Evolutionary conservation across 176 grass and related monocot species (phyloP), one percentile per base, ranked within the genome.

Genomic region (Hordeum marinum): DNA sequence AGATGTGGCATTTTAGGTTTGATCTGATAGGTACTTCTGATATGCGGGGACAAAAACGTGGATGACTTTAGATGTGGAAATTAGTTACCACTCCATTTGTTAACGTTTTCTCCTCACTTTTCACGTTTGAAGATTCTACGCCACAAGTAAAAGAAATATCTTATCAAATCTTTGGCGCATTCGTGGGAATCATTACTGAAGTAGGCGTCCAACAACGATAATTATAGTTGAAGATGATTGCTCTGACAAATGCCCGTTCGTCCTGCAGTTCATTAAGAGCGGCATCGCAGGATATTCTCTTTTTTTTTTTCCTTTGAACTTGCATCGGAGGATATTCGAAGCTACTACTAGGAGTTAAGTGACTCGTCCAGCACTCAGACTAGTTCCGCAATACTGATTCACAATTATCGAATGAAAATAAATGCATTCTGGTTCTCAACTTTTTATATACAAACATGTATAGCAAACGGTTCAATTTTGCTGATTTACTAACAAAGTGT

Each of bases 141-240:
- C 36, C 45, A 75, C 25, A 45, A 62, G 69, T 75, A 80, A 87
- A 89, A 84, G 75, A 84, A 80, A 78, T 57, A 90, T 84, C 75
- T 84, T 84, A 84, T 80, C 80, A 90, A 68, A 87, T 90, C 89
- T 83, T 75, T 0, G 10, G 46, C 26, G 37, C 80, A 87, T 90
- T 90, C 50, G 37, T 75, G 18, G 48, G 59, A 75, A 69, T 83
- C 75, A 68, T 75, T 83, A 68, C 48, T 87, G 75, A 86, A 87
- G 75, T 79, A 67, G 84, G 89, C 75, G 45, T 68, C 80, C 67
- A 74, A 68, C 80, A 79, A 79, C 35, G 80, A 83, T 13, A 72
- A 75, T 61, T 83, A 79, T 45, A 72, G 14, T 1, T 83, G 84
- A 83, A 65, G 55, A 87, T 74, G 84, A 83, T 86, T 82, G 67